Base-by-base conservation (phyloP, 78 protist genomes). In the Dictyostelium firmibasis region DNA sequence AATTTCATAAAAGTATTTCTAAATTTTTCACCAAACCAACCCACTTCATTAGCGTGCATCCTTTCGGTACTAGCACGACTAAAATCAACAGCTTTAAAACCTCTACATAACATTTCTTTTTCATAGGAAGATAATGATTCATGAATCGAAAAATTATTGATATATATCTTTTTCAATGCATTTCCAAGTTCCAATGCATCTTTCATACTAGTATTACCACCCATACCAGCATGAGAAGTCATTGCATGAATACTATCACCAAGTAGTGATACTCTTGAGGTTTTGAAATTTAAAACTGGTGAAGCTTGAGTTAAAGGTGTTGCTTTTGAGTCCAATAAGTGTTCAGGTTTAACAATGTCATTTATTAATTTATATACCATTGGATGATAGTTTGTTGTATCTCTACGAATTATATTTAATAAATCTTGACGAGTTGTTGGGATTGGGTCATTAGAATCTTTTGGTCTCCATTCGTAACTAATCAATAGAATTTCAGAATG, bases 141-240 rank as follows among this genome's bases (percentile, higher is more conserved):
- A 2, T 4, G 20, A 6, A 67, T 72, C 23, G 43, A 31, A 25
- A 23, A 2, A 18, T 29, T 29, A 31, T 83, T 18, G n/a, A 23
- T 33, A 31, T 14, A 43, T 4, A 83, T 67, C 3, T 57, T 35
- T 4, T 29, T 31, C 0, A 83, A 11, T 2, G 77, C 14, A 3
- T n/a, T 83, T 1, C 57, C 76, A 35, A 83, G 77, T 13, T 83
- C 88, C 2, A 16, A 35, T 29, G 53, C 88, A 83, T 83, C 77
- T 41, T 57, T 64, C 16, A 83, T 83, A 18, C 78, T 78, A 27
- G 57, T 64, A 25, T 83, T 83, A 7, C 79, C 88, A 83, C 88
- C 88, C 64, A 62, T 25, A 64, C 88, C 88, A 8, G 77, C 75
- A 38, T 83, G 88, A 27, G 78, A 33, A 4, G 77, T 64, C 88